Evolutionary conservation across 2,329 filamentous ascomycete genomes (phyloP).

Genomic region (Xylaria sp.): DNA sequence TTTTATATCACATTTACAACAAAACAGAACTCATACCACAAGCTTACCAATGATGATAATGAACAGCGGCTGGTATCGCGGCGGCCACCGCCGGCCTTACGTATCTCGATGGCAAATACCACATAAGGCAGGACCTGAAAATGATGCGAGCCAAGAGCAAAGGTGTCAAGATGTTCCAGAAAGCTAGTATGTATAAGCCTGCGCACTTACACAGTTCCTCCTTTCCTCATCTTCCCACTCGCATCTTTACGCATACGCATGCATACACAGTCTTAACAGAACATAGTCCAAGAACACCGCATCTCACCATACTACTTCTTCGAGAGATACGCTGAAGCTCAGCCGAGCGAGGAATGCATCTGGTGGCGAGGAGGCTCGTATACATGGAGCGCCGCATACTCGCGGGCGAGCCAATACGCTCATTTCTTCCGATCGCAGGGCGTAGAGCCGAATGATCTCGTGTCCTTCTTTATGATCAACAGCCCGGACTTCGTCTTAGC

Average conservation of each 20-base stretch:
- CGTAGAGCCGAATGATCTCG: conserved; percentile 68
- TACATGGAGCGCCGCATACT: conserved; percentile 66
- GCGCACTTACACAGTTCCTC: background rate
- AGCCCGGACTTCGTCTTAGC: conserved; percentile 73
- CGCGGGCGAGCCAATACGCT: conserved; percentile 68
- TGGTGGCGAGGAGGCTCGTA: conserved; percentile 73
- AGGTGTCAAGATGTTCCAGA: conserved; percentile 56
- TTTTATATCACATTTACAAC: background rate
- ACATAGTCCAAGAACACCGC: conserved; percentile 60
- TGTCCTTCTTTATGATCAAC: conserved; percentile 75
- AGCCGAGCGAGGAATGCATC: conserved; percentile 67
- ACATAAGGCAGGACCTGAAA: conserved; percentile 70
- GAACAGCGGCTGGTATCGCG: conserved; percentile 47
- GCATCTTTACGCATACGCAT: background rate
- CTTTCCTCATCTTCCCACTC: conserved; percentile 21
- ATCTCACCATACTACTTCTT: conserved; percentile 74
- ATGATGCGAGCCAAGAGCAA: conserved; percentile 56
- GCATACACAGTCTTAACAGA: conserved; percentile 2
- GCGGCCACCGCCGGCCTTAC: conserved; percentile 55
- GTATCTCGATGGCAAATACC: conserved; percentile 76
- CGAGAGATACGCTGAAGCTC: conserved; percentile 62
- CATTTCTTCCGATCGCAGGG: conserved; percentile 69
- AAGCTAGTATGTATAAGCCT: conserved; percentile 55
- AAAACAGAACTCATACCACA: background rate
- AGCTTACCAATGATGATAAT: conserved; percentile 16